Base-by-base conservation (phyloP, 2,329 filamentous ascomycete species). In the Microsporum audouinii region DNA sequence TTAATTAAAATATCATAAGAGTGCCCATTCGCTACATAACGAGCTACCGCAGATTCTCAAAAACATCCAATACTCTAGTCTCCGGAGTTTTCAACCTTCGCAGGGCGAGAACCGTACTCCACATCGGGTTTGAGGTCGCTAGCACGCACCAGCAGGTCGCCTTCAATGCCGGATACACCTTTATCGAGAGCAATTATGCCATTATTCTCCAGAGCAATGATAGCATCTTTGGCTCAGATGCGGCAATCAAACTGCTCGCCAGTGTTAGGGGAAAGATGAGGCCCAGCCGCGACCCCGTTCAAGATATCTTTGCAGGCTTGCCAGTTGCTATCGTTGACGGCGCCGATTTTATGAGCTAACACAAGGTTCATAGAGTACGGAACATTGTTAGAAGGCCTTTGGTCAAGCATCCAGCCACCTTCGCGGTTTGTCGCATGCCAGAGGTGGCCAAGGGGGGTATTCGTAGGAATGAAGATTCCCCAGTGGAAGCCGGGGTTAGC, bases 341-440 rank as follows among this genome's bases (percentile, higher is more conserved):
- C 27, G 4, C 60, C 60, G 31, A 63, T 57, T 17, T 56, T 63
- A 39, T 12, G 27, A 3, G 62, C 57, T 14, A 62, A 34, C 2
- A 62, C 47, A 2, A 62, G 31, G 23, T 58, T 62, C 57, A 63
- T 31, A 2, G 60, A 60, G 23, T 49, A 63, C 2, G 62, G 62
- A 7, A 62, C 45, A 6, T 58, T 55, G 3, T 23, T 29, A 7
- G 31, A 53, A 27, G 23, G 23, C n/a, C 58, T 60, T n/a, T 58
- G 47, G 7, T 62, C 60, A 14, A 45, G 53, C 53, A 59, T 62
- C 60, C 60, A 62, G 34, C 60, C 62, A 2, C 62, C 62, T 31
- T 62, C 58, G 34, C 53, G 58, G 49, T 62, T 61, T 1, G 58
- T 64, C 23, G 60, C 60, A 38, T 62, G 60, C 57, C 58, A 64